A percentile compares a stretch with the other conserved stretches of the same genome.
Evolutionary conservation across 805 yeast species (phyloP).

Genomic region (Kodamaea laetipori): DNA sequence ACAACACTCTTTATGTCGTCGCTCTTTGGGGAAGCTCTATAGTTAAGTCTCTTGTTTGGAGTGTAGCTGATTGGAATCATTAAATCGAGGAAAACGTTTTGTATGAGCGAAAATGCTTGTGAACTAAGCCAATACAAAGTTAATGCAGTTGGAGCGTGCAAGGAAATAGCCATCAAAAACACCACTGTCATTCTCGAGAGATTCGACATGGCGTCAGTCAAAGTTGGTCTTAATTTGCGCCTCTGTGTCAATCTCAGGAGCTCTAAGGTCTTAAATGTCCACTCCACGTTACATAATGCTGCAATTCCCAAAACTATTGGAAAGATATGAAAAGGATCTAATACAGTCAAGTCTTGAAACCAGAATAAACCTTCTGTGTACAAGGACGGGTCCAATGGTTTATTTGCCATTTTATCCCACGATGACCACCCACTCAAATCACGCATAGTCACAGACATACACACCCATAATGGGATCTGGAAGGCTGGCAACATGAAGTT

Average conservation of each 20-base stretch:
- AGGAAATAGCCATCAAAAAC: slow-evolving; percentile 77
- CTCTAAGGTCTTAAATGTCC: slow-evolving; percentile 69
- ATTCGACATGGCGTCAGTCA: slow-evolving; percentile 65
- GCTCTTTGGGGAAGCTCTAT: slow-evolving; percentile 15
- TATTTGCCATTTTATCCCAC: slow-evolving; percentile 44
- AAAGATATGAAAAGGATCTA: slow-evolving; percentile 62
- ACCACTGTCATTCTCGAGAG: slow-evolving; percentile 74
- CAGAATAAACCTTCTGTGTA: slow-evolving; percentile 60
- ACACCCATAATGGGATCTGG: slow-evolving; percentile 87
- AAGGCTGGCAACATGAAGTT: slow-evolving; percentile 71
- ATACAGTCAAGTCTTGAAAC: slow-evolving; percentile 58
- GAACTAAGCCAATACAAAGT: slow-evolving; percentile 91
- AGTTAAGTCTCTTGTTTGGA: slow-evolving; percentile 41
- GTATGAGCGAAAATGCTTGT: slow-evolving; percentile 71
- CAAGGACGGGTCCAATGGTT: slow-evolving; percentile 52
- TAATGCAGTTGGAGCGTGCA: slow-evolving; percentile 84
- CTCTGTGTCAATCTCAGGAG: slow-evolving; percentile 47
- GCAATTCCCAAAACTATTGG: slow-evolving; percentile 74
- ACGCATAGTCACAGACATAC: slow-evolving; percentile 74
- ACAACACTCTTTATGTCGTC: slow-evolving; percentile 11
- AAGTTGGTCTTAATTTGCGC: slow-evolving; percentile 52
- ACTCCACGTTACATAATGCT: slow-evolving; percentile 78
- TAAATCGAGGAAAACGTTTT: slow-evolving; percentile 70
- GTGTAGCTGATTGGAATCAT: slow-evolving; percentile 59
- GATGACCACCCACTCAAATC: slow-evolving; percentile 69